Evolutionary conservation across 345 rosid species (phyloP).

Genomic region (Gossypium anomalum): DNA sequence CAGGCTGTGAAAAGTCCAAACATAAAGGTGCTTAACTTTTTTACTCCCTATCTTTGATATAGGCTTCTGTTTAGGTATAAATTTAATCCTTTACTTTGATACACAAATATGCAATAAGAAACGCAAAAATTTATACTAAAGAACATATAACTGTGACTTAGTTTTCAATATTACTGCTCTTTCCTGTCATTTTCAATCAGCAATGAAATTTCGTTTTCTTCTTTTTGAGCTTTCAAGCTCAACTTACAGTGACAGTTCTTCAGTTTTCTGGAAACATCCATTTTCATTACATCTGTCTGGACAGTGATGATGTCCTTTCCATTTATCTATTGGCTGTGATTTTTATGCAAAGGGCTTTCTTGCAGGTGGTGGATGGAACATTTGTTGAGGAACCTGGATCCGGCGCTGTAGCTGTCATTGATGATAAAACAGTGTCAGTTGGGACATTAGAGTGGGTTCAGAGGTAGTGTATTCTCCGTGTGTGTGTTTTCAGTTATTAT

Average conservation of each 20-base stretch:
- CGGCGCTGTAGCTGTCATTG: constrained; percentile 71
- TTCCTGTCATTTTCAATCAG: constrained; percentile 2
- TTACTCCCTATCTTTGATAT: constrained; percentile 2
- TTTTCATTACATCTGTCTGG: not conserved
- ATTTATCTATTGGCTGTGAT: not conserved
- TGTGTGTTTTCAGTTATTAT: too few species aligned
- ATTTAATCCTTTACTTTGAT: constrained; percentile 1
- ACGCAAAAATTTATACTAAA: not conserved
- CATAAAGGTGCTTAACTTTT: constrained; percentile 40
- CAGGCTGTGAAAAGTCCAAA: constrained; percentile 39
- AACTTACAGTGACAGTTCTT: not conserved
- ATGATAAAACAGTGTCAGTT: constrained; percentile 65
- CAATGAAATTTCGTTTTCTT: not conserved
- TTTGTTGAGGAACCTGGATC: constrained; percentile 93
- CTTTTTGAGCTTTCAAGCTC: not conserved
- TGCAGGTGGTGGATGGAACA: constrained; percentile 76
- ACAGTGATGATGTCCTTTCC: not conserved
- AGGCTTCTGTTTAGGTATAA: constrained; percentile 2
- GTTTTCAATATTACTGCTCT: not conserved
- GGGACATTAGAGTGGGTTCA: constrained; percentile 88
- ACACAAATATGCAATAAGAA: not conserved
- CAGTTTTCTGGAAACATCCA: not conserved
- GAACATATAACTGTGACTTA: not conserved
- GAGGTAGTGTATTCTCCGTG: constrained; percentile 40
- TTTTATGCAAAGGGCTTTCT: constrained; percentile 13